Evolutionary conservation across 352 stramenopile genomes (phyloP).

Genomic region (Globisporangium nunn): DNA sequence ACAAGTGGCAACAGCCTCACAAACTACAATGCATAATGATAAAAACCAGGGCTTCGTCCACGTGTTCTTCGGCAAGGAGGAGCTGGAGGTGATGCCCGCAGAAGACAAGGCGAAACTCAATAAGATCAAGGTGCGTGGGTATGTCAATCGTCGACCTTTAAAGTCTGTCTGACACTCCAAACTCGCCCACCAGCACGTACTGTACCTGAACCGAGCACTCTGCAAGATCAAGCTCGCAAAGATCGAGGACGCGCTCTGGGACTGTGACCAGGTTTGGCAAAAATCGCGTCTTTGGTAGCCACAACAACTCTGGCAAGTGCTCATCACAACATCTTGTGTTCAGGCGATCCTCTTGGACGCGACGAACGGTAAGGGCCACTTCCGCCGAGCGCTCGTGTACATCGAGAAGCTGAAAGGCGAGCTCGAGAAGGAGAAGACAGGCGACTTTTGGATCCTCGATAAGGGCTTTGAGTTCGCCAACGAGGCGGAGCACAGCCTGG

Average conservation of each 20-base stretch:
- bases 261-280: conserved; percentile 63
- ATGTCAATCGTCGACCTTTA: background rate
- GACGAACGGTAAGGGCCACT: conserved; percentile 67
- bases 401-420: conserved; percentile 78
- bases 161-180: no score
- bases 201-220: conserved; percentile 78
- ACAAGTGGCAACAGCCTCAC: no score
- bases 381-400: conserved; percentile 70
- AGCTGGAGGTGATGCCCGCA: conserved; percentile 72
- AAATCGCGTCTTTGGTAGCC: background rate
- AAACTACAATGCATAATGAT: no score
- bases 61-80: conserved; percentile 83
- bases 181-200: conserved; percentile 24
- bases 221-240: conserved; percentile 84
- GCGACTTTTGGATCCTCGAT: conserved; percentile 85
- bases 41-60: conserved; percentile 67
- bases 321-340: background rate
- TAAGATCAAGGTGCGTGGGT: conserved; percentile 48
- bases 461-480: conserved; percentile 68
- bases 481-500: conserved; percentile 69
- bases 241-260: conserved; percentile 79
- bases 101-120: conserved; percentile 78
- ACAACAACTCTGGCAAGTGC: background rate
- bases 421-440: conserved; percentile 69
- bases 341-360: conserved; percentile 65